phyloP scores from a whole-genome alignment of 192 early-diverging fungal genomes.

The Backusella mclennaniae region DNA sequence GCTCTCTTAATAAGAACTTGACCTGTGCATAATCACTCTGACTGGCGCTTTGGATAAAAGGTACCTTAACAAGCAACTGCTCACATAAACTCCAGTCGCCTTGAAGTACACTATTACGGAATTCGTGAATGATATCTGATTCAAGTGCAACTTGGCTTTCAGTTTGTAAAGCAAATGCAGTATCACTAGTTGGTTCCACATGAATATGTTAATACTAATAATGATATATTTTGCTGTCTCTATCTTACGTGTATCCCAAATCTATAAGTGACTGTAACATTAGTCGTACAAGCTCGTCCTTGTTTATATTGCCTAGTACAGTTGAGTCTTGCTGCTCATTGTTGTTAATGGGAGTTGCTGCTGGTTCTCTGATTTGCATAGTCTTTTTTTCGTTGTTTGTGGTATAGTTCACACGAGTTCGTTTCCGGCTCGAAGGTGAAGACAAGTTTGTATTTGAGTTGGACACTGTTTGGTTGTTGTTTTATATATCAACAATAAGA shows the following conservation, averaged over 20 bases:
- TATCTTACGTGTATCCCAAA: slow-evolving; percentile 72
- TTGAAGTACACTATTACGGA: slow-evolving; percentile 68
- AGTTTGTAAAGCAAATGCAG: slow-evolving; percentile 65
- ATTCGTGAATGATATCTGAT: slow-evolving; percentile 61
- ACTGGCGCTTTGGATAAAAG: background rate
- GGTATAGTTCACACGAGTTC: slow-evolving; percentile 9
- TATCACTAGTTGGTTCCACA: slow-evolving; percentile 43
- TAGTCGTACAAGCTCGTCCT: slow-evolving; percentile 81
- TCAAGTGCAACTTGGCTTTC: slow-evolving; percentile 85
- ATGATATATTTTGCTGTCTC: background rate
- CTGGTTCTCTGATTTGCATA: background rate
- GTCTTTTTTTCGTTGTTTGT: background rate
- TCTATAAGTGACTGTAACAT: slow-evolving; percentile 85
- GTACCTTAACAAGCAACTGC: slow-evolving; percentile 47
- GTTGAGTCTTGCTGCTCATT: background rate
- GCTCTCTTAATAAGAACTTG: slow-evolving; percentile 77
- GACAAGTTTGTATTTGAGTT: background rate
- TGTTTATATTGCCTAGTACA: slow-evolving; percentile 23
- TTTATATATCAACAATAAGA: background rate
- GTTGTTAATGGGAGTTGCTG: background rate
- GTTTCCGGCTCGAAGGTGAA: slow-evolving; percentile 1
- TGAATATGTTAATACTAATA: no score
- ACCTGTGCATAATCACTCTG: slow-evolving; percentile 30
- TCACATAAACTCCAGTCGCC: slow-evolving; percentile 81
- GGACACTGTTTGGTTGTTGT: slow-evolving; percentile 3